Evolutionary conservation across 2,329 filamentous ascomycete species (phyloP).

Genomic region (Dothideomycetes sp.): DNA sequence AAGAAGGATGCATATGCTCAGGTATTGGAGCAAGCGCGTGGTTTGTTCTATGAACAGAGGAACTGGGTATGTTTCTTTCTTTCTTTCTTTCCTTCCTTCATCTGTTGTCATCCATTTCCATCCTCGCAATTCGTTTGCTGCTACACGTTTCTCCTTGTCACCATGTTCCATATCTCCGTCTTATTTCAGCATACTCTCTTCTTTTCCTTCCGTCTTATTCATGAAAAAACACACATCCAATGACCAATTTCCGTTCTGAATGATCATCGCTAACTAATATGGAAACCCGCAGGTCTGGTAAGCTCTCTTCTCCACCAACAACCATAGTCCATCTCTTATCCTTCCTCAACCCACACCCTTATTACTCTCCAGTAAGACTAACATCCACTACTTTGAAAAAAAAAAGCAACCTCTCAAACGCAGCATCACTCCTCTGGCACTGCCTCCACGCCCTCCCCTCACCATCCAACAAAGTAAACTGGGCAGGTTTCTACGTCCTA

Average conservation of each 20-base stretch:
- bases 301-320: slow-evolving; percentile 1
- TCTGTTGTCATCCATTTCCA: no score
- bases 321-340: background rate
- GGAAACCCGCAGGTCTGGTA: slow-evolving; percentile 14
- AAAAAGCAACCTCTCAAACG: slow-evolving; percentile 64
- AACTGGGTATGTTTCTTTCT: slow-evolving; percentile 56
- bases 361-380: background rate
- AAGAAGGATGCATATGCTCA: slow-evolving; percentile 69
- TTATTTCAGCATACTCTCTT: background rate
- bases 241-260: background rate
- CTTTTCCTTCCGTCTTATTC: no score
- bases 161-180: background rate
- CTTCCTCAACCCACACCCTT: no score
- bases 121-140: background rate
- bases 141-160: background rate
- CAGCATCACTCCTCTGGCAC: slow-evolving; percentile 69
- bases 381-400: slow-evolving; percentile 25
- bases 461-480: slow-evolving; percentile 63
- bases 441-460: slow-evolving; percentile 62
- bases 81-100: background rate
- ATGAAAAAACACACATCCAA: no score
- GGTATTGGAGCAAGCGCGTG: slow-evolving; percentile 59
- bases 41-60: slow-evolving; percentile 61
- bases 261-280: background rate
- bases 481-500: slow-evolving; percentile 71